These are phyloP conservation scores for Dothidotthia symphoricarpi DNA, from an alignment of 2,329 filamentous ascomycete genomes.

Conservation along the genomic window DNA sequence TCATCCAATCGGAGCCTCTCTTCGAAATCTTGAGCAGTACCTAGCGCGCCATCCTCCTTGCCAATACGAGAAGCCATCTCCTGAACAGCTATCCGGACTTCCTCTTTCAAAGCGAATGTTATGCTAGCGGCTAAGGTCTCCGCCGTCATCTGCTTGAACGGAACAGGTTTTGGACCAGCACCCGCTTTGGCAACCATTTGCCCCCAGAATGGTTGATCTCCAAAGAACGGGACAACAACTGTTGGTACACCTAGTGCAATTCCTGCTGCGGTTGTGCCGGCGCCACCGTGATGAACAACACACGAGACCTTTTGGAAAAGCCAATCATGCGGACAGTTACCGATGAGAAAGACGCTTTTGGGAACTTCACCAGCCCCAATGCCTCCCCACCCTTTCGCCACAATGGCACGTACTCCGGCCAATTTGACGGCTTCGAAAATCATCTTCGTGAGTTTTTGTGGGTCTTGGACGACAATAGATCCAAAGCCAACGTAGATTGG, in stretches of 20 bases:
- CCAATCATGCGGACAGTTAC: conserved; percentile 58
- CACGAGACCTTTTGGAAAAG: conserved; percentile 56
- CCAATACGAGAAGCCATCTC: conserved; percentile 18
- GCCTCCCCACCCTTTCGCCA: conserved; percentile 56
- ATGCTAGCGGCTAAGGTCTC: conserved; percentile 50
- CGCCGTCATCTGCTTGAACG: conserved; percentile 47
- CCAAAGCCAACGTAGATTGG: conserved; percentile 60
- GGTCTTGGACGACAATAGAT: conserved; percentile 56
- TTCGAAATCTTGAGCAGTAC: conserved; percentile 14
- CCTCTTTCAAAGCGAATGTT: conserved; percentile 44
- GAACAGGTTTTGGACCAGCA: conserved; percentile 52
- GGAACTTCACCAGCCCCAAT: conserved; percentile 38
- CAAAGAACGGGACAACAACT: conserved; percentile 57
- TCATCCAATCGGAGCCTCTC: conserved; percentile 11
- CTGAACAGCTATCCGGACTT: conserved; percentile 23
- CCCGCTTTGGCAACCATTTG: conserved; percentile 52
- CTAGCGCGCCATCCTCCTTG: conserved; percentile 16
- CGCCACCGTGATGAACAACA: conserved; percentile 60
- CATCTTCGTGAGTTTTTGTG: conserved; percentile 45
- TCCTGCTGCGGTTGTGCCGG: conserved; percentile 58
- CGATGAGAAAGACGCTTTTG: conserved; percentile 51
- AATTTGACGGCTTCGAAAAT: conserved; percentile 50
- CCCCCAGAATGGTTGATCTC: conserved; percentile 59
- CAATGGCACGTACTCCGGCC: conserved; percentile 47
- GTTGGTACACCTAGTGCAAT: conserved; percentile 54